Conservation (phyloP, 352 stramenopile genomes). For the Globisporangium canariense region DNA sequence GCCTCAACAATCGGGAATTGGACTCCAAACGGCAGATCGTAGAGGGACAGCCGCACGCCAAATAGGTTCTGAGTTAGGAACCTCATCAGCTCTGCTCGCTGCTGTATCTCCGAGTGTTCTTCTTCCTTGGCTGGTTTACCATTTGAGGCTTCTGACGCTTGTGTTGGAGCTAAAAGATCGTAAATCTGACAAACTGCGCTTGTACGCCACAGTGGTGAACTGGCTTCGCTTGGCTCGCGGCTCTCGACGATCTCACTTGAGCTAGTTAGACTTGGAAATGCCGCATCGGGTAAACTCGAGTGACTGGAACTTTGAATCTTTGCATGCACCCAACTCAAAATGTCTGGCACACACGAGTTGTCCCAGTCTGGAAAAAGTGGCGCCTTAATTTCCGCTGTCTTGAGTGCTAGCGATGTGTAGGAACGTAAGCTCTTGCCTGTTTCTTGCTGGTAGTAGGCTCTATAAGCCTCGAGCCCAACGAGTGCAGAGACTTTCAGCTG, state of each 20-base stretch:
- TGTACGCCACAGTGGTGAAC: slow-evolving; percentile 27
- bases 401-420: neutral
- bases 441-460: slow-evolving; percentile 53
- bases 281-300: neutral
- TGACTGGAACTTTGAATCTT: slow-evolving; percentile 7
- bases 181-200: slow-evolving; percentile 40
- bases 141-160: neutral
- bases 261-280: slow-evolving; percentile 28
- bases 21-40: slow-evolving; percentile 58
- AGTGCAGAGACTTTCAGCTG: slow-evolving; percentile 31
- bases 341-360: slow-evolving; percentile 40
- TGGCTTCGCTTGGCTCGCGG: neutral
- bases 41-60: slow-evolving; percentile 34
- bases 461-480: slow-evolving; percentile 32
- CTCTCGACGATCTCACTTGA: neutral
- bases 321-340: slow-evolving; percentile 48
- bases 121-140: slow-evolving; percentile 1
- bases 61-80: slow-evolving; percentile 45
- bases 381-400: neutral
- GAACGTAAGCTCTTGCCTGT: slow-evolving; percentile 21
- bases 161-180: slow-evolving; percentile 28
- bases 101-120: neutral
- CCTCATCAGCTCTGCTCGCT: slow-evolving; percentile 36
- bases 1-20: slow-evolving; percentile 53
- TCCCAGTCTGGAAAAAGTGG: slow-evolving; percentile 9